Evolutionary conservation across 2,329 filamentous ascomycete species (phyloP).

Genomic region (Gremmenia infestans): DNA sequence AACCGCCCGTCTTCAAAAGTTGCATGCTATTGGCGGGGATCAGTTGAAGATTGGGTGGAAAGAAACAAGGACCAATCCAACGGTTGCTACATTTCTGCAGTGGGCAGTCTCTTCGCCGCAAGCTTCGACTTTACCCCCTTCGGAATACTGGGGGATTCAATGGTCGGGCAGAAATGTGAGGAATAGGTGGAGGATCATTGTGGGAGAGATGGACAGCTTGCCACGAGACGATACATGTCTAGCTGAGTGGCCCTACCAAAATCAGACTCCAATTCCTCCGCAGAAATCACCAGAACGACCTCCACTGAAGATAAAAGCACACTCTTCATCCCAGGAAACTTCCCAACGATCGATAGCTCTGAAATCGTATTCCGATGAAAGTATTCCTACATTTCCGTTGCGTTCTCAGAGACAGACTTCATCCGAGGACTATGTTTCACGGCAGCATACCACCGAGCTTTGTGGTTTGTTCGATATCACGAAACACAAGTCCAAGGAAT

Average conservation of each 20-base stretch:
- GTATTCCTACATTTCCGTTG: constrained; percentile 3
- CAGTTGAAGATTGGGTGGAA: constrained; percentile 4
- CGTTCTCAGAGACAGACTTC: neutral
- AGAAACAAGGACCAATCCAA: neutral
- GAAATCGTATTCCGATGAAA: constrained; percentile 6
- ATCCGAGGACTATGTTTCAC: neutral
- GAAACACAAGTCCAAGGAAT: constrained; percentile 5
- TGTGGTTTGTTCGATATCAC: constrained; percentile 24
- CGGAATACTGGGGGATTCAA: constrained; percentile 14
- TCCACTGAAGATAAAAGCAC: neutral
- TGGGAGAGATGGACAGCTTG: constrained; percentile 9
- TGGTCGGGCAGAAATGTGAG: constrained; percentile 20
- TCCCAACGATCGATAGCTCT: constrained; percentile 13
- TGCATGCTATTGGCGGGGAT: constrained; percentile 3
- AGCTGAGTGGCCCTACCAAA: no score
- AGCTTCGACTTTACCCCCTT: neutral
- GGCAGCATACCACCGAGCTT: neutral
- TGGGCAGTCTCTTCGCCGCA: constrained; percentile 13
- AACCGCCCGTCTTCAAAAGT: constrained; percentile 12
- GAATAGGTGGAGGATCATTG: constrained; percentile 21
- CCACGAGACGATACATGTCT: neutral
- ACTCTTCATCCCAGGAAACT: neutral
- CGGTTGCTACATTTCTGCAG: constrained; percentile 9
- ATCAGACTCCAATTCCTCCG: no score
- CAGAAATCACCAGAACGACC: constrained; percentile 2